phyloP scores from a whole-genome alignment of 352 stramenopile species.

The Blastocystis sp. region DNA sequence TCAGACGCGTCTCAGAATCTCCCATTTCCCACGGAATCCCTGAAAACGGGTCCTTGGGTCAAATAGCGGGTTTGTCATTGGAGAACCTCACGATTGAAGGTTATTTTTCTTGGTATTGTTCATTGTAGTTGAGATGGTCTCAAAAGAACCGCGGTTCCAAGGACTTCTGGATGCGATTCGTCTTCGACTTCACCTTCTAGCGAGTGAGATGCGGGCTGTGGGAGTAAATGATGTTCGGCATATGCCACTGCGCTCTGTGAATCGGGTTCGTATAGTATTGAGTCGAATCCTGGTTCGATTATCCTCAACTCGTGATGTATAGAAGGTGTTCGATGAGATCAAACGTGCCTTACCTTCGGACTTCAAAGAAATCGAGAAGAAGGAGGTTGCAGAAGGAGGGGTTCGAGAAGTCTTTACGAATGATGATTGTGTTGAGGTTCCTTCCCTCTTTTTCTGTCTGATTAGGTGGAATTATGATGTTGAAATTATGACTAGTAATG shows the following conservation, averaged over 20 bases:
- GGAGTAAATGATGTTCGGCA: neutral
- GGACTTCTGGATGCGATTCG: conserved; percentile 27
- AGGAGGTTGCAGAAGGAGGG: neutral
- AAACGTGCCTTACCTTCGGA: conserved; percentile 3
- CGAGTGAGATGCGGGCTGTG: neutral
- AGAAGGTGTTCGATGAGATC: conserved; percentile 34
- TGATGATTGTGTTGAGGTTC: neutral
- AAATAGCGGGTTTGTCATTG: neutral
- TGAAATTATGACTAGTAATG: neutral
- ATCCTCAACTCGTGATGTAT: neutral
- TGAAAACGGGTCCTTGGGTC: neutral
- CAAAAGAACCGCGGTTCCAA: neutral
- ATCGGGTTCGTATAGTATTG: conserved; percentile 9
- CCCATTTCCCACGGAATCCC: neutral
- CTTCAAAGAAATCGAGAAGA: neutral
- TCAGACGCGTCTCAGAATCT: neutral
- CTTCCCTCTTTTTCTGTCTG: conserved; percentile 14
- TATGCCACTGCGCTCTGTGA: neutral
- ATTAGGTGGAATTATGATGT: neutral
- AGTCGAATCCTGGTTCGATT: neutral
- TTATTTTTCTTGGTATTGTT: neutral
- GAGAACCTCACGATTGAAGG: conserved; percentile 21
- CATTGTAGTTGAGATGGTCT: neutral
- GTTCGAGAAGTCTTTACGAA: neutral
- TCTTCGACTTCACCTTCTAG: neutral